phyloP scores from a whole-genome alignment of 176 grass and related monocot species.

The Paspalum notatum region DNA sequence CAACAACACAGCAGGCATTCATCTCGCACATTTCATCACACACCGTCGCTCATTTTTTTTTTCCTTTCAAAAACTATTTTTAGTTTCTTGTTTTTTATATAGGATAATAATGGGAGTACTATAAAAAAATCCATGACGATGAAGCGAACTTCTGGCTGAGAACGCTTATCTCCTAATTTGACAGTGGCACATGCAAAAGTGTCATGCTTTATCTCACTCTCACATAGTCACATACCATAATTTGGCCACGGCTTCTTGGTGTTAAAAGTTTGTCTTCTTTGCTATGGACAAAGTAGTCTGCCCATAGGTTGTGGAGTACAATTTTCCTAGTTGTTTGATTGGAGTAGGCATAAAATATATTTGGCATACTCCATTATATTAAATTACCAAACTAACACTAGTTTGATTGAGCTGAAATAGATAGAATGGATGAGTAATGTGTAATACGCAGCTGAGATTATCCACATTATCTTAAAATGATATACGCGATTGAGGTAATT shows the following conservation, averaged over 20 bases:
- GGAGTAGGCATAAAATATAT: background rate
- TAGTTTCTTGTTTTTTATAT: background rate
- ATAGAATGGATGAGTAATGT: background rate
- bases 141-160: background rate
- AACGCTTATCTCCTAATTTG: background rate
- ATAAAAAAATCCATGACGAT: background rate
- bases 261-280: background rate
- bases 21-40: background rate
- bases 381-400: background rate
- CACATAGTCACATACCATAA: too few species aligned
- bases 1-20: background rate
- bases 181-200: background rate
- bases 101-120: too few species aligned
- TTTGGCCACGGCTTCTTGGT: background rate
- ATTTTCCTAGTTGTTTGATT: background rate
- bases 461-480: too few species aligned
- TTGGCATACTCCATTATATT: background rate
- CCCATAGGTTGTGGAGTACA: conserved; percentile 14
- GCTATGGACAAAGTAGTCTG: background rate
- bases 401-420: background rate
- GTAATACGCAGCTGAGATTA: background rate
- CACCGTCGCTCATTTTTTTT: background rate
- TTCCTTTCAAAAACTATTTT: background rate
- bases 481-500: background rate
- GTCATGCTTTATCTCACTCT: too few species aligned